Base-by-base conservation (phyloP, 2,329 filamentous ascomycete genomes). In the Fusarium acutatum region DNA sequence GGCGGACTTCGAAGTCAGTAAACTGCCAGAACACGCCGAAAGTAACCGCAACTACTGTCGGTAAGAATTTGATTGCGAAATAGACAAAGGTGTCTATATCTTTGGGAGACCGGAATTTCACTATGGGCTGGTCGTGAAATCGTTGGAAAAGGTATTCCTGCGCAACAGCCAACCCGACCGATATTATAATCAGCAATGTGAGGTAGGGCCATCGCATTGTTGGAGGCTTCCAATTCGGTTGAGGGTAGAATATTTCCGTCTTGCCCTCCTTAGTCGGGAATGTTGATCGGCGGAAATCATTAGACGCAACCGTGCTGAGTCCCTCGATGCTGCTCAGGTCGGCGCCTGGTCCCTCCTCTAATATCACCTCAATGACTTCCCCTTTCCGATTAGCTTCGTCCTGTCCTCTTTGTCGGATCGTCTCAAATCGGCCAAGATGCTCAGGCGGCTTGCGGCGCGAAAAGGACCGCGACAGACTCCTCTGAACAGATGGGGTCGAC, bases 1-100 rank as follows among this genome's bases (percentile, higher is more conserved):
- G 86, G 77, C 88, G 89, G 6, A 92, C 89, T 73, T 92, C 90
- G 67, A 91, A 90, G 79, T 92, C 90, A 41, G 88, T 89, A 18
- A 91, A 85, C 80, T 92, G 90, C 90, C 90, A 92, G 43, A 92
- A 78, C 20, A 92, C 88, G 52, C 90, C 90, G 76, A 88, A 92
- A 0, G 85, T 82, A 46, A 92, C 90, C 35, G 89, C 87, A 7
- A 90, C 82, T 6, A 92, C 81, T 0, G 89, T 92, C 4, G 90
- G 90, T 15, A 87, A 80, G 76, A 92, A 92, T 79, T 91, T 91
- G 82, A 92, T 84, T 30, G 86, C 84, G 74, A 92, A 91, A 78
- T 91, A 92, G 6, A 85, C 76, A 30, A 82, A 82, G 1, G 86
- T 81, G 1, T 84, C 80, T 24, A 93, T 84, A 8, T 90, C 83